Base-by-base conservation (phyloP, 495 filamentous ascomycete species). In the Talaromyces stipitatus region DNA sequence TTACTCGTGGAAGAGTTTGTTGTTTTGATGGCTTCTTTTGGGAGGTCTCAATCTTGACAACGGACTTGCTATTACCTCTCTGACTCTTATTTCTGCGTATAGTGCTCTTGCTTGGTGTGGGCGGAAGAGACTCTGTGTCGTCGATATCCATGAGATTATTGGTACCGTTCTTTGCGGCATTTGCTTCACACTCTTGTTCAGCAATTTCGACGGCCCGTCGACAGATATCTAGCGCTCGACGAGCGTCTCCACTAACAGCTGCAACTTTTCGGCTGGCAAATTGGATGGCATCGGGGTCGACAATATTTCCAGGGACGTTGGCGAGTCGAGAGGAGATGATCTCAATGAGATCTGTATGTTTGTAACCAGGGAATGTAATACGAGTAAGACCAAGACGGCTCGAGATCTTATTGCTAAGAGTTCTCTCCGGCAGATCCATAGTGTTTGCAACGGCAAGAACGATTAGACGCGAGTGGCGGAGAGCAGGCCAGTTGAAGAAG, bases 401-500 rank as follows among this genome's bases (percentile, higher is more conserved):
- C 62, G 89, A 94, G 69, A 99, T 99, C 69, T 97, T 97, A 72
- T 99, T 99, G 71, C 88, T 92, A 14, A 99, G 78, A 0, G 95
- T 99, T 64, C 95, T 82, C 71, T 99, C 95, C 0, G 95, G 95
- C 20, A 99, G 75, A 71, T 99, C 95, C 95, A 99, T 99, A 20
- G 95, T 99, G 69, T 99, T 99, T 30, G 95, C 95, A 9, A 99
- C 95, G 7, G 95, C 95, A 0, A 99, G 81, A 11, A 99, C 95
- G 66, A 97, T 96, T 30, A 99, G 79, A 46, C 91, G 82, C 27
- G 89, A 94, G 66, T 99, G 90, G 30, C 88, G 83, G 18, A 96
- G 80, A 18, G 86, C 85, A n/a, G 95, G 95, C 95, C 95, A 99
- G 65, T 99, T 99, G 82, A 99, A 99, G 71, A 99, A 99, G 66